A percentile compares a stretch with the other conserved stretches of the same genome.
Conservation (phyloP, 169 alveolate species). For the Plasmodium gaboni region DNA sequence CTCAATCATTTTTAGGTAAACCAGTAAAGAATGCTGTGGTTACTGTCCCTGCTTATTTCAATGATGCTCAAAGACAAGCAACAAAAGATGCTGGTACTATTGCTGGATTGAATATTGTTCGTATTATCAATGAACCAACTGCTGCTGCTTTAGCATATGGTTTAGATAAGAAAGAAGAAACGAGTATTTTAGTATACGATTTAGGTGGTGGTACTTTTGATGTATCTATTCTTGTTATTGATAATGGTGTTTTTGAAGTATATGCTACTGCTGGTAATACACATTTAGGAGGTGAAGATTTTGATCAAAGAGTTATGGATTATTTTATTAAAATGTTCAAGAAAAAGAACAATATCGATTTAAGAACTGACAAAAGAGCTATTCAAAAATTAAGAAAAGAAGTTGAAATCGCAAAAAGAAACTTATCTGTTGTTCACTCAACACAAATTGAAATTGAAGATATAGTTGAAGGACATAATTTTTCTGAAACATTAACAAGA, state of each 20-base stretch:
- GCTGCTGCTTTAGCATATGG: constrained; percentile 99
- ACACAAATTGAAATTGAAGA: constrained; percentile 93
- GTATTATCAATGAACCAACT: constrained; percentile 99
- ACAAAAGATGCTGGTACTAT: constrained; percentile 99
- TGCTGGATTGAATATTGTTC: constrained; percentile 98
- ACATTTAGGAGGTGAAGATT: constrained; percentile 99
- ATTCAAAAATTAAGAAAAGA: constrained; percentile 97
- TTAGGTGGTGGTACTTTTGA: constrained; percentile 99
- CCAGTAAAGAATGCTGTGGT: constrained; percentile 96
- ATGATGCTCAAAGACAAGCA: constrained; percentile 99
- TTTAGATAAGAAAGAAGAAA: constrained; percentile 96
- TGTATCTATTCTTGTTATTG: constrained; percentile 98
- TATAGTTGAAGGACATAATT: constrained; percentile 93
- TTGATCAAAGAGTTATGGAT: constrained; percentile 96
- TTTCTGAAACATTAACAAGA: constrained; percentile 95
- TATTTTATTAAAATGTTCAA: constrained; percentile 95
- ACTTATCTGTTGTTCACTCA: constrained; percentile 94
- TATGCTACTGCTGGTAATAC: constrained; percentile 99
- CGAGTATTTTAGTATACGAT: constrained; percentile 98
- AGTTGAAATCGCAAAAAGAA: constrained; percentile 98
- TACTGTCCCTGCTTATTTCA: constrained; percentile 99
- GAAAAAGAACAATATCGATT: constrained; percentile 93
- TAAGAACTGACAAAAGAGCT: constrained; percentile 95
- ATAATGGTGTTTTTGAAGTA: constrained; percentile 98
- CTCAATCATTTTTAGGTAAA: constrained; percentile 97